Conservation (phyloP, 768 basidiomycete genomes). For the Amanita inopinata region DNA sequence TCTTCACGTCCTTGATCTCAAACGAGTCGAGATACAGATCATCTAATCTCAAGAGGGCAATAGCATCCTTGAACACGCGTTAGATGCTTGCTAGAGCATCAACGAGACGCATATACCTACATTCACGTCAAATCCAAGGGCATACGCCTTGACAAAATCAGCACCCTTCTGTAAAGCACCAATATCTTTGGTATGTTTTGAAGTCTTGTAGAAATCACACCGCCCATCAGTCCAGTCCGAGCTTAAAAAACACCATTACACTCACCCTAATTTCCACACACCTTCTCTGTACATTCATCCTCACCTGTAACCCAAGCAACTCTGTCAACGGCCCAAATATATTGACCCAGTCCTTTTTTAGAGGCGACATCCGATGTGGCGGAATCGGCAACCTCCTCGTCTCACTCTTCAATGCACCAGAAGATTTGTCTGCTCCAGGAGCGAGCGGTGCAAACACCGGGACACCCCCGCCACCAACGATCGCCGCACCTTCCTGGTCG, state of each 20-base stretch:
- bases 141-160: constrained; percentile 93
- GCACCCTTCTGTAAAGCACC: constrained; percentile 94
- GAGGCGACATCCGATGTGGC: constrained; percentile 93
- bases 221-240: neutral
- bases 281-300: constrained; percentile 90
- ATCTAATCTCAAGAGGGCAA: constrained; percentile 90
- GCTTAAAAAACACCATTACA: constrained; percentile 8
- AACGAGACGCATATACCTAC: constrained; percentile 30
- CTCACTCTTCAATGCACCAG: constrained; percentile 74
- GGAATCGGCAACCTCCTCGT: constrained; percentile 86
- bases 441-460: constrained; percentile 32
- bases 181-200: constrained; percentile 87
- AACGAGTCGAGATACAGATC: constrained; percentile 98
- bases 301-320: constrained; percentile 87
- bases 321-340: constrained; percentile 95
- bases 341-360: constrained; percentile 94
- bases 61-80: constrained; percentile 77
- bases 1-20: constrained; percentile 99
- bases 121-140: constrained; percentile 91
- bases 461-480: constrained; percentile 45
- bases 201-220: constrained; percentile 56
- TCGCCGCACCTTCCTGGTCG: constrained; percentile 49
- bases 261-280: constrained; percentile 89
- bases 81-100: neutral
- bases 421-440: constrained; percentile 55